Evolutionary conservation across 345 rosid species (phyloP), one percentile per base, ranked within the genome.

Genomic region (Lepidium sativum): DNA sequence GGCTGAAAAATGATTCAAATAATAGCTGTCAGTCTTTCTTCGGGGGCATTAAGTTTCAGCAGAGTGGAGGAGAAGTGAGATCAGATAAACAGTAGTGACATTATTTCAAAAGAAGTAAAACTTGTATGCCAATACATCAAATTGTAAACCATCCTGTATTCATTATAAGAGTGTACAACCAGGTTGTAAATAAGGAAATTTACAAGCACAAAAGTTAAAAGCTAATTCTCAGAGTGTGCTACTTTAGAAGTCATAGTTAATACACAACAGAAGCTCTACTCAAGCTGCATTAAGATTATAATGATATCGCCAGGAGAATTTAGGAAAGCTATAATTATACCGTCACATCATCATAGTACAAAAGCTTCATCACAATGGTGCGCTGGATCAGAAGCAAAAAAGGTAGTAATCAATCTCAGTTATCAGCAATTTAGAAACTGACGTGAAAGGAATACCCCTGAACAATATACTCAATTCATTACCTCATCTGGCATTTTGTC

Each of bases 401-500:
- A 38, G 31, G 31, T 35, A 11, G 32, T 39, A 37, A 45, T 44
- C 27, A 37, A 45, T 44, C 32, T 68, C 59, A n/a, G 25, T 66
- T 29, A 57, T 58, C 35, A 78, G 58, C 25, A 20, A 58, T 48
- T 10, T 57, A n/a, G 18, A 16, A 49, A 65, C 52, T 50, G 37
- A 48, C 0, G 3, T 53, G 35, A 47, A 23, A 34, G 27, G 31
- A 53, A 49, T 21, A 44, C 13, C 20, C 37, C 13, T 17, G 32
- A 49, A 47, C 23, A 4, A 32, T 64, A 41, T 13, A 51, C 49
- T 43, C 29, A 25, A 61, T 61, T 35, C 51, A 17, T 71, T 75
- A 94, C 97, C 89, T 85, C 95, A 63, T 91, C 95, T 21, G 96
- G 96, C 96, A 95, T 91, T 68, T 60, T 86, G 64, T 95, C 97